Evolutionary conservation across 371 early-diverging fungal genomes (phyloP), one percentile per base, ranked within the genome.

Genomic region (Haplosporangium sp.): DNA sequence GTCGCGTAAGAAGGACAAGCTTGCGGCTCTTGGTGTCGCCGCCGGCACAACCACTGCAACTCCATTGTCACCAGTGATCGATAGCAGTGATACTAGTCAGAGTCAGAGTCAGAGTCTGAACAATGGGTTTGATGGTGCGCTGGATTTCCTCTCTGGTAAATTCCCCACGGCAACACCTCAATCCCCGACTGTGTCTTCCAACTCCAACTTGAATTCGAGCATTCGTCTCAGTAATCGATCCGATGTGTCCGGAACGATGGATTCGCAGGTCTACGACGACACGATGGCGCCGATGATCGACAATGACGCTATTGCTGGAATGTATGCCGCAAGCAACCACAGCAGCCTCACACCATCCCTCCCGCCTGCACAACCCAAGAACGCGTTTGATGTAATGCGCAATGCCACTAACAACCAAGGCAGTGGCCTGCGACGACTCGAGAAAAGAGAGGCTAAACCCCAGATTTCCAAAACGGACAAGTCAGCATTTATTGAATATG

Each of bases 401-500:
- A 40, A 6, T 20, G 64, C 72, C 4, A 59, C 54, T n/a, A 11
- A 66, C 5, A 37, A 20, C 47, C 36, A 40, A 38, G 48, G 14
- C 3, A 40, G 55, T 43, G 59, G 57, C 9, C 59, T 57, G 5
- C 68, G 59, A 5, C 62, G 68, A 23, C 62, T 72, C 18, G 60
- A 57, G 9, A 63, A 65, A 47, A 53, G 68, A 42, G 64, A 58
- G 21, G 61, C 67, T 1, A 67, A 67, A 12, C 58, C 64, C 9
- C 41, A 48, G 6, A 46, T 65, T 8, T 48, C 61, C 37, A 79
- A 72, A 52, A 41, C 45, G 14, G 58, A 55, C 20, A 79, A 73
- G 55, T 73, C 80, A 5, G 69, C 61, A 0, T 79, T 61, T 46
- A 79, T 79, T 20, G 80, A 79, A 55, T 79, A 79, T 36, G 80